Evolutionary conservation across 1,139 yeast genomes (phyloP), one percentile per base, ranked within the genome.

Genomic region (Blastobotrys capitulatus): DNA sequence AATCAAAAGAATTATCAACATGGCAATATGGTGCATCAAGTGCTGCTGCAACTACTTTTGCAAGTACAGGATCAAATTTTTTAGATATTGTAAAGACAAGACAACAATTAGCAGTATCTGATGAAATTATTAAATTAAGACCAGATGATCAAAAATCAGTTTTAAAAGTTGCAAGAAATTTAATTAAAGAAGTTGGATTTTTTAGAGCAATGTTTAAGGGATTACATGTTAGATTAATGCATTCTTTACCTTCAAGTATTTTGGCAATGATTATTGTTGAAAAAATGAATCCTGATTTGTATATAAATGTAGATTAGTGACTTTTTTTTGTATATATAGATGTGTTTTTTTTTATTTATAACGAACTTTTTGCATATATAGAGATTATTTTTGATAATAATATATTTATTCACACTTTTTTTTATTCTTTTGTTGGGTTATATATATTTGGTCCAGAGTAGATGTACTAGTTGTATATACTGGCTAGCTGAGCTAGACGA

Each of bases 81-180:
- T 58, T 72, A 20, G 76, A 72, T 52, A 68, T 72, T 16, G 65
- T 72, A 40, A 72, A 72, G 53, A 72, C 76, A 9, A 60, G 76
- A 13, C 75, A 71, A 59, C 76, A 72, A 60, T 62, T 71, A 40
- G 73, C 75, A 1, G 65, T 63, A 31, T 64, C 74, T 1, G 68
- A 67, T 6, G 75, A 71, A 49, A 66, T 71, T 39, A 54, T 66
- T 2, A 48, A 54, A n/a, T 44, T 71, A 41, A 61, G 75, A 26
- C 75, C 75, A 0, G 68, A 67, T 40, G 75, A 71, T 50, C 60
- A 57, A 26, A 55, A 52, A 38, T 68, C 73, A n/a, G 65, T 70
- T 15, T 25, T 57, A 16, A 54, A 54, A 13, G 72, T 71, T 6
- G 70, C 67, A 12, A 49, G 56, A 25, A 71, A 69, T 52, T 57